Evolutionary conservation across 2,329 filamentous ascomycete genomes (phyloP).

Genomic region (Coniella lustricola): DNA sequence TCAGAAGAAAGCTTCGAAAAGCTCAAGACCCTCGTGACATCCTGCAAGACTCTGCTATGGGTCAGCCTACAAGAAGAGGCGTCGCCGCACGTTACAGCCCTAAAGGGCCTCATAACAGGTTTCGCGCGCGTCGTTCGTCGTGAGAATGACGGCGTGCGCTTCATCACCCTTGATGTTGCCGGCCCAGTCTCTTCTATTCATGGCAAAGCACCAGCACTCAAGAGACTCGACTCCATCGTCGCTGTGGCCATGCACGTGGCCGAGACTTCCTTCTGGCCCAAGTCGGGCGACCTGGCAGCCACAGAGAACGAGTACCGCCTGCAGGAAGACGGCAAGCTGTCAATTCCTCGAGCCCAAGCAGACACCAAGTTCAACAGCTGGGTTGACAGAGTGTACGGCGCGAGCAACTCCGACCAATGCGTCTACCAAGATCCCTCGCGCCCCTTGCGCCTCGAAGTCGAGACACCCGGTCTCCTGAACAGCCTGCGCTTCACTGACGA

Average conservation of each 20-base stretch:
- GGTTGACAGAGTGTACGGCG: conserved; percentile 1
- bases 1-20: conserved; percentile 8
- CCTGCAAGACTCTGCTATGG: conserved; percentile 12
- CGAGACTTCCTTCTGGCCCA: not conserved
- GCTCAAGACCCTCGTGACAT: conserved; percentile 13
- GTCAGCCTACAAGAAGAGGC: conserved; percentile 11
- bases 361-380: conserved; percentile 13
- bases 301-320: not conserved
- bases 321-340: conserved; percentile 1
- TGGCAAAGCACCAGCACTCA: too few species aligned
- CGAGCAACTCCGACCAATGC: not conserved
- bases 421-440: conserved; percentile 7
- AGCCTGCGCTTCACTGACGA: conserved; percentile 17
- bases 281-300: not conserved
- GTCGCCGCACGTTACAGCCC: not conserved
- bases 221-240: not conserved
- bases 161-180: conserved; percentile 23
- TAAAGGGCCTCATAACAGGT: conserved; percentile 15
- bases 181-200: not conserved
- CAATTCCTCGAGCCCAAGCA: conserved; percentile 10
- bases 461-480: conserved; percentile 7
- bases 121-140: conserved; percentile 16
- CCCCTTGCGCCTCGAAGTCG: conserved; percentile 12
- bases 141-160: conserved; percentile 16
- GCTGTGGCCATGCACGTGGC: not conserved